Base-by-base conservation (phyloP, 805 yeast species). In the Zygoascus biomembranicola region DNA sequence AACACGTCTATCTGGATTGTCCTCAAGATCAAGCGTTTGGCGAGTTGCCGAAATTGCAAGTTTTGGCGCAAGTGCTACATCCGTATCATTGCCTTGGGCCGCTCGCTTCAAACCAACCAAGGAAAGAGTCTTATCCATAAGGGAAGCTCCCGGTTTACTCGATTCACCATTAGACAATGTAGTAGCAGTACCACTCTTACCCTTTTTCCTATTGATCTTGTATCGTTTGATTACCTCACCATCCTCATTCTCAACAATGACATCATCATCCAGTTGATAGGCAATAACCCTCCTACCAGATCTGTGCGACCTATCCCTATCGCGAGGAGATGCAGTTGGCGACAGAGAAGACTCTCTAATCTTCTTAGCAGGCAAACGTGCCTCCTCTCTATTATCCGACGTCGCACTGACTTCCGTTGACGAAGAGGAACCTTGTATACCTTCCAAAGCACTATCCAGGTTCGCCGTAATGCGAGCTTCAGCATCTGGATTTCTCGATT, bases 201-300 rank as follows among this genome's bases (percentile, higher is more conserved):
- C 16, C 41, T 49, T 31, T 59, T 82, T 88, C 2, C 80, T 77
- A 61, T 84, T 87, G 51, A 90, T 82, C 61, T 73, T 78, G 69
- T 90, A 92, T 51, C 96, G 76, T 63, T 96, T 81, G 47, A 94
- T 73, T 53, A 94, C 80, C 61, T 92, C 98, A 58, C 98, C 99
- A 11, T 90, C 96, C 46, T 80, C 87, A 63, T 90, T 87, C 68
- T 92, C 99, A 54, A 94, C 84, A 55, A 89, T 76, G 52, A 94
- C 78, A 55, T 82, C 75, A 62, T 88, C 82, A 64, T 84, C 94
- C 43, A 87, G 75, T 67, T 85, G 86, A 68, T 83, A 92, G 1
- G 97, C 98, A 68, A 72, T 80, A 60, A 72, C 82, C 65, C 70
- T 72, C 28, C 43, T 46, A 23, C 57, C 54, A 8, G 19, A 39